These are phyloP conservation scores for Colletotrichum filicis DNA, from an alignment of 2,329 filamentous ascomycete genomes.

Conservation along the genomic window DNA sequence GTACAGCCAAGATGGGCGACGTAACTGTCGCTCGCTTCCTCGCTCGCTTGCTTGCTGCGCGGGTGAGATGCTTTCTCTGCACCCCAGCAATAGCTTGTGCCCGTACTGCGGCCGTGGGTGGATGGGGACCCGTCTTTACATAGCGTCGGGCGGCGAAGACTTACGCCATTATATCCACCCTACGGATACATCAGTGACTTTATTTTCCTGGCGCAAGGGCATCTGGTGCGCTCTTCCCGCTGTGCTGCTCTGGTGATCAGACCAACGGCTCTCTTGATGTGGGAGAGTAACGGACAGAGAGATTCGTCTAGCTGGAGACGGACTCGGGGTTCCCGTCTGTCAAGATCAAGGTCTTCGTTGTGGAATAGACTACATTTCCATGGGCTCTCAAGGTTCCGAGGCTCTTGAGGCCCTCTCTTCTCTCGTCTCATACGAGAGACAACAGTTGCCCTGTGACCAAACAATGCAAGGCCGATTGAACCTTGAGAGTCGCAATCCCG, in stretches of 20 bases:
- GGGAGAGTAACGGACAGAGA: background rate
- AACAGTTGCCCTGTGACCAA: constrained; percentile 11
- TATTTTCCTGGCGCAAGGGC: constrained; percentile 20
- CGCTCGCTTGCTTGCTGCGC: background rate
- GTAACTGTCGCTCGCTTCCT: background rate
- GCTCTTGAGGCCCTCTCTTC: background rate
- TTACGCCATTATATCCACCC: constrained; percentile 30
- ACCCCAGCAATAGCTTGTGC: background rate
- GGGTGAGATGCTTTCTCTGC: background rate
- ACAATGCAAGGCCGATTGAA: constrained; percentile 8
- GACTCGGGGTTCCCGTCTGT: background rate
- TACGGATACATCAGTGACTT: constrained; percentile 3
- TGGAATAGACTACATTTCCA: background rate
- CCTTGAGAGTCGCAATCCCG: background rate
- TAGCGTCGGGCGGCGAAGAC: constrained; percentile 19
- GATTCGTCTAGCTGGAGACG: background rate
- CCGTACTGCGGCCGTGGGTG: background rate
- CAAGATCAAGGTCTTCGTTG: background rate
- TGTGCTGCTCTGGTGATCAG: background rate
- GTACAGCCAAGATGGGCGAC: constrained; percentile 21
- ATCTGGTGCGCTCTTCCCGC: background rate
- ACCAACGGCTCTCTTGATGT: background rate
- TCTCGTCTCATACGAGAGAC: background rate
- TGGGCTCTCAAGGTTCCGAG: background rate
- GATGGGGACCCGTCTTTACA: background rate